Conservation (phyloP, 73 alveolate species). For the Paraurostyla sp. region DNA sequence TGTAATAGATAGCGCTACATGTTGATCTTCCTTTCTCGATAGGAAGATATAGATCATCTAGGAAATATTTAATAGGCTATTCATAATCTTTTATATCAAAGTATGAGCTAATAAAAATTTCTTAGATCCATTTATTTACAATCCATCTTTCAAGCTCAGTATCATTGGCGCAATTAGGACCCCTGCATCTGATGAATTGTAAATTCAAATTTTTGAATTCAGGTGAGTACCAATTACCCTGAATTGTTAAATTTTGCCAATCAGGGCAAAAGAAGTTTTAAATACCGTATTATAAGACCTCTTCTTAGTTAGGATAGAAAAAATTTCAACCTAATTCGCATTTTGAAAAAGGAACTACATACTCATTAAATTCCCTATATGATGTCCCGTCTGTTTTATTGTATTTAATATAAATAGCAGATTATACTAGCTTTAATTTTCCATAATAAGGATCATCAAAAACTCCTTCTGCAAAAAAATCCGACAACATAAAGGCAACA, state of each 20-base stretch:
- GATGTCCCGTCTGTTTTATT: background rate
- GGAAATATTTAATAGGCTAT: background rate
- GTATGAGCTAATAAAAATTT: background rate
- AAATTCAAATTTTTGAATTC: background rate
- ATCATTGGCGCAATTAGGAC: background rate
- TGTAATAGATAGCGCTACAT: background rate
- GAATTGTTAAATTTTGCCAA: background rate
- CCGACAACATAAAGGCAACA: constrained; percentile 29
- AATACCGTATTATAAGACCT: background rate
- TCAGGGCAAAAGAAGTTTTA: background rate
- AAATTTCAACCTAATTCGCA: constrained; percentile 18
- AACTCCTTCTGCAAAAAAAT: background rate
- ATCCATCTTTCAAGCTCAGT: constrained; percentile 5
- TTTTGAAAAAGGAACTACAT: background rate
- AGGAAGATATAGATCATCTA: background rate
- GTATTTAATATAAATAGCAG: background rate
- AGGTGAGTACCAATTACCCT: constrained; percentile 1
- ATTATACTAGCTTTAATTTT: background rate
- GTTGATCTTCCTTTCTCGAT: background rate
- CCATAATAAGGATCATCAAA: constrained; percentile 10
- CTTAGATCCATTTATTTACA: background rate
- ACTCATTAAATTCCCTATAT: background rate
- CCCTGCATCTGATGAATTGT: background rate
- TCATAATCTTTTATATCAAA: background rate
- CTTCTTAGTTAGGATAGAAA: background rate